Evolutionary conservation across 768 basidiomycete species (phyloP).

Genomic region (Lentinus brumalis): DNA sequence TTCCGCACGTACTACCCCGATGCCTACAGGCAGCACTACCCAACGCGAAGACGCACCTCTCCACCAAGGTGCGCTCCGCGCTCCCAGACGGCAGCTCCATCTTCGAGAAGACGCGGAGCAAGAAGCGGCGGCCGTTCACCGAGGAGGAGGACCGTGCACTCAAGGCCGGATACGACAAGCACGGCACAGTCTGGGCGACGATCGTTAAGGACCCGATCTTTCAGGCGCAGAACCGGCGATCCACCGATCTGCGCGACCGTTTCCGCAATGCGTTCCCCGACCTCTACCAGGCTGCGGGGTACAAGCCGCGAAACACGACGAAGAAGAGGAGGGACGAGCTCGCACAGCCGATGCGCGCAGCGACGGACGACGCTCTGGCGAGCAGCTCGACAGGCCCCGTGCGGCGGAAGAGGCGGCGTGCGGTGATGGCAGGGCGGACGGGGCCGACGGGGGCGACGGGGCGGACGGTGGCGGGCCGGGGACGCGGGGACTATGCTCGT

Average conservation of each 20-base stretch:
- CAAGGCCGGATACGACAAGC: too few species aligned
- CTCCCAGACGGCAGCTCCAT: constrained; percentile 83
- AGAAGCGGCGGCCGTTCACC: too few species aligned
- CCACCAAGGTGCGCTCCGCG: constrained; percentile 78
- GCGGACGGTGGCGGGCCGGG: too few species aligned
- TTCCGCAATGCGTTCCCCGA: too few species aligned
- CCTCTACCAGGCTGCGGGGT: constrained; percentile 83
- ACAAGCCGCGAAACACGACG: constrained; percentile 72
- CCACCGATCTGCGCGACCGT: too few species aligned
- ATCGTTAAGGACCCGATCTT: too few species aligned
- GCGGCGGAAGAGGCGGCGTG: constrained; percentile 63
- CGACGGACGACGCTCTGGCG: constrained; percentile 64
- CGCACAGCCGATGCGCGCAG: constrained; percentile 47
- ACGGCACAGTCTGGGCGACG: too few species aligned
- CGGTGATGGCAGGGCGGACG: too few species aligned
- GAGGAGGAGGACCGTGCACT: too few species aligned
- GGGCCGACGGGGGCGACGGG: too few species aligned
- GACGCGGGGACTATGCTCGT: too few species aligned
- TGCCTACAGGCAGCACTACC: constrained; percentile 91
- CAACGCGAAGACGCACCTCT: constrained; percentile 87
- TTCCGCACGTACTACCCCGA: constrained; percentile 93
- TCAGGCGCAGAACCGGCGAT: too few species aligned
- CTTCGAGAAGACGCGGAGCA: constrained; percentile 85
- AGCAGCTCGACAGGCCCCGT: constrained; percentile 56
- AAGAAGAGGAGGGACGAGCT: constrained; percentile 51